Percentiles rank a stretch among this genome's conserved stretches.
phyloP scores from a whole-genome alignment of 768 basidiomycete species.

The Tulasnella sp. region DNA sequence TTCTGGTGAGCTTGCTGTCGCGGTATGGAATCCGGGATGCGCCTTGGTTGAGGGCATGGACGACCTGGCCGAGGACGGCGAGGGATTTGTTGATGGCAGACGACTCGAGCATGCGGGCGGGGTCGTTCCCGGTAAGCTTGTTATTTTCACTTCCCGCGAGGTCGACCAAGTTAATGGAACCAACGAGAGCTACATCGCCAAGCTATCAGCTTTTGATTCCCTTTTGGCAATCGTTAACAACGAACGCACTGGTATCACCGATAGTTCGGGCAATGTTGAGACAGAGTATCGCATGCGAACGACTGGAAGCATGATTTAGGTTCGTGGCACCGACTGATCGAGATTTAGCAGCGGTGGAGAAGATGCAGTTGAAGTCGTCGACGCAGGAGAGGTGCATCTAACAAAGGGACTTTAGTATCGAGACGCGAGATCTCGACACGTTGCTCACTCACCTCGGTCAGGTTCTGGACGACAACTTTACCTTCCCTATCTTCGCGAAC shows the following conservation, averaged over 20 bases:
- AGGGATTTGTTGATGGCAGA: slow-evolving; percentile 84
- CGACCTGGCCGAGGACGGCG: slow-evolving; percentile 78
- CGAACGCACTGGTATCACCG: slow-evolving; percentile 16
- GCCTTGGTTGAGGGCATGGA: slow-evolving; percentile 53
- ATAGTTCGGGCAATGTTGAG: slow-evolving; percentile 51
- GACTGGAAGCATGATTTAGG: slow-evolving; percentile 72
- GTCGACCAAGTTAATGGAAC: slow-evolving; percentile 80
- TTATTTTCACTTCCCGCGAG: slow-evolving; percentile 89
- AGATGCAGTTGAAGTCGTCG: slow-evolving; percentile 39
- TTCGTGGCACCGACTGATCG: slow-evolving; percentile 82
- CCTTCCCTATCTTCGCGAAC: slow-evolving; percentile 42
- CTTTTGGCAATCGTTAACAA: not conserved
- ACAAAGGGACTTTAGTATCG: not conserved
- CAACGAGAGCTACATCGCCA: slow-evolving; percentile 40
- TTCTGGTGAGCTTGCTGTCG: slow-evolving; percentile 78
- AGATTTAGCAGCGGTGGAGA: slow-evolving; percentile 29
- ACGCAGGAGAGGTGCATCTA: slow-evolving; percentile 25
- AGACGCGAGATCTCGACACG: not conserved
- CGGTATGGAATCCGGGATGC: slow-evolving; percentile 74
- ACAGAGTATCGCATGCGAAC: slow-evolving; percentile 79
- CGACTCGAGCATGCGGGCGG: slow-evolving; percentile 78
- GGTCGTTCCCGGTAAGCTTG: slow-evolving; percentile 78
- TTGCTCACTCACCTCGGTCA: slow-evolving; percentile 22
- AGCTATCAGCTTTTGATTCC: slow-evolving; percentile 5
- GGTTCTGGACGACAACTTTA: slow-evolving; percentile 44